These are phyloP conservation scores for Candida orba DNA, from an alignment of 805 yeast genomes.

Conservation along the genomic window DNA sequence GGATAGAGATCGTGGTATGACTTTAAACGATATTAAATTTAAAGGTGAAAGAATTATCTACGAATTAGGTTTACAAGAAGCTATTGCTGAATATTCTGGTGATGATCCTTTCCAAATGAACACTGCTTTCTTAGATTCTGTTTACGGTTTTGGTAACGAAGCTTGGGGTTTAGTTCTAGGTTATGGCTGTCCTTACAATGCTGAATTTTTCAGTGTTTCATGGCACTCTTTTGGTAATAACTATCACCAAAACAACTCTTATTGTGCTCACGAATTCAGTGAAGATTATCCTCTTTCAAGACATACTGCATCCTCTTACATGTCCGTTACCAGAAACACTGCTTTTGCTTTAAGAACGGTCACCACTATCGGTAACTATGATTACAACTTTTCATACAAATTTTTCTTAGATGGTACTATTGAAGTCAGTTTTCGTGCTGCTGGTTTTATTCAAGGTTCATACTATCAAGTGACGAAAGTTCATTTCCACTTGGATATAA, in stretches of 20 bases:
- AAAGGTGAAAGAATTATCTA: constrained; percentile 25
- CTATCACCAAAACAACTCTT: constrained; percentile 22
- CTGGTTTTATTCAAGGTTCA: constrained; percentile 26
- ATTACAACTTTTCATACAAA: constrained; percentile 21
- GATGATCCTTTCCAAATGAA: constrained; percentile 26
- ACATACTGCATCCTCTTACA: constrained; percentile 16
- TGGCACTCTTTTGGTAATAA: constrained; percentile 22
- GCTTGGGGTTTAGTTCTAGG: constrained; percentile 26
- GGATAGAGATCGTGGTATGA: constrained; percentile 22
- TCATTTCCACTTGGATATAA: constrained; percentile 18
- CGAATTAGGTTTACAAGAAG: constrained; percentile 25
- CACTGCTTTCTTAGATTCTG: constrained; percentile 21
- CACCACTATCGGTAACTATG: constrained; percentile 22
- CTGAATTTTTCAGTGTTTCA: constrained; percentile 23
- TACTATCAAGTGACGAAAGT: constrained; percentile 18
- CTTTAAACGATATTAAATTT: constrained; percentile 22
- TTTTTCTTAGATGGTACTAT: constrained; percentile 23
- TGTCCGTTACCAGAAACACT: constrained; percentile 20
- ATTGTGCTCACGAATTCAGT: constrained; percentile 20
- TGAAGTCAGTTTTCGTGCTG: constrained; percentile 24
- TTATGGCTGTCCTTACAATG: constrained; percentile 25
- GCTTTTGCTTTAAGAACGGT: constrained; percentile 20
- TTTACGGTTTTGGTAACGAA: constrained; percentile 25
- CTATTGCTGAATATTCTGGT: constrained; percentile 25
- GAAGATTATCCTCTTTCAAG: constrained; percentile 21